These are phyloP conservation scores for thale cress (Arabidopsis thaliana) DNA, from an alignment of 345 rosid species.

Conservation along the genomic window TAIR10.1 NC_003074.8:4790001-4790500, in stretches of 20 bases:
- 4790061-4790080: not conserved
- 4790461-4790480: not conserved
- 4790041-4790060: not conserved
- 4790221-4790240: slow-evolving; percentile 1
- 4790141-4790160: slow-evolving; percentile 17
- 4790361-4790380: not conserved
- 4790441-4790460: slow-evolving; percentile 16
- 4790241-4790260: slow-evolving; percentile 26
- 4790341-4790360: not conserved
- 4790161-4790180: slow-evolving; percentile 12
- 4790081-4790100: slow-evolving; percentile 3
- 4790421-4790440: not conserved
- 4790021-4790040: not conserved
- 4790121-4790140: slow-evolving; percentile 45
- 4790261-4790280: not conserved
- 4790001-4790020: not conserved
- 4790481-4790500: slow-evolving; percentile 27
- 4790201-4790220: slow-evolving; percentile 38
- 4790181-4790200: slow-evolving; percentile 35
- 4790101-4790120: slow-evolving; percentile 22
- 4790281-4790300: not conserved
- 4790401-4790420: not conserved
- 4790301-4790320: not conserved
- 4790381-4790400: slow-evolving; percentile 1
- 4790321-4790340: slow-evolving; percentile 5